These are phyloP conservation scores for Saccharomycopsis crataegensis DNA, from an alignment of 1,139 yeast species.

Conservation along the genomic window DNA sequence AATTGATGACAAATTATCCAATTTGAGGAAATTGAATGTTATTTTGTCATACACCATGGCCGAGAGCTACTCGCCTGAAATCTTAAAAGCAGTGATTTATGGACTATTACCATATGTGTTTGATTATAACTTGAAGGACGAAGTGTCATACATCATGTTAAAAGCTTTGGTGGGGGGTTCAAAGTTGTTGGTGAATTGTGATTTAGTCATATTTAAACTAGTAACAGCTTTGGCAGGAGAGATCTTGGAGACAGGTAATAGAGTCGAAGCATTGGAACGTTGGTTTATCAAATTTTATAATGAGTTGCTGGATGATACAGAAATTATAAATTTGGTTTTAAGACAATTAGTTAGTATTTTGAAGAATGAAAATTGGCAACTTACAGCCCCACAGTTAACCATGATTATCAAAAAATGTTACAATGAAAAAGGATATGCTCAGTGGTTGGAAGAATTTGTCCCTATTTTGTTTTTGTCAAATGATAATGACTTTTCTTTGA, in stretches of 20 bases:
- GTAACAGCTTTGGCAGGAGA: too few species aligned
- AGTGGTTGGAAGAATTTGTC: conserved; percentile 20
- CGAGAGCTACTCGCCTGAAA: neutral
- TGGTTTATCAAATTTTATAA: neutral
- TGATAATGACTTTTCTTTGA: neutral
- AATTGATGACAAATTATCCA: conserved; percentile 25
- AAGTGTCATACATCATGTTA: conserved; percentile 22
- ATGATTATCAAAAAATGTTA: neutral
- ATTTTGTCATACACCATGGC: conserved; percentile 30
- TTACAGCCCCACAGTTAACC: neutral
- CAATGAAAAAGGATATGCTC: neutral
- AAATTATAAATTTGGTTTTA: neutral
- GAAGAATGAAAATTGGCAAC: neutral
- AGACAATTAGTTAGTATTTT: neutral
- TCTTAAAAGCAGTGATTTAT: conserved; percentile 23
- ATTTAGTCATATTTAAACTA: too few species aligned
- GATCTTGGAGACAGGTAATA: too few species aligned
- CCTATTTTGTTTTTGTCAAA: conserved; percentile 13
- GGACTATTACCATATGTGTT: conserved; percentile 26
- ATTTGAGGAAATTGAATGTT: conserved; percentile 36
- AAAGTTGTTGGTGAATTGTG: too few species aligned
- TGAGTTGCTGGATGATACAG: neutral
- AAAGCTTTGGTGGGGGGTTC: neutral
- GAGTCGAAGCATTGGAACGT: neutral
- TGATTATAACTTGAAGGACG: conserved; percentile 24